Evolutionary conservation across 768 basidiomycete species (phyloP).

Genomic region (Macrolepiota dolichaula): DNA sequence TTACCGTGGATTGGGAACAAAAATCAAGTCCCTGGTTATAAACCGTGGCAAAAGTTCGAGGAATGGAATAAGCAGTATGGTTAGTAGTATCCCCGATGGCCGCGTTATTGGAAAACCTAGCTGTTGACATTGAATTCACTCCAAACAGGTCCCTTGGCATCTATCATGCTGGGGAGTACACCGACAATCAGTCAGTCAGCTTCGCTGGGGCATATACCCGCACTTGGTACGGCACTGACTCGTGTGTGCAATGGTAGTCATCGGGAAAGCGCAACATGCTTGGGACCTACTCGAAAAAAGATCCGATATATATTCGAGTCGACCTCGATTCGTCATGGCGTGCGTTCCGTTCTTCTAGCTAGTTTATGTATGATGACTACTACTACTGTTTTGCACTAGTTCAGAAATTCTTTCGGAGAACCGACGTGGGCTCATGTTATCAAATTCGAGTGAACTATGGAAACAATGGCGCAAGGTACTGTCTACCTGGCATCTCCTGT

Average conservation of each 20-base stretch:
- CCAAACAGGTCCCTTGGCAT: constrained; percentile 34
- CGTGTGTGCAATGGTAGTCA: constrained; percentile 12
- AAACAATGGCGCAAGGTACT: constrained; percentile 44
- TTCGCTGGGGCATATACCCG: no score
- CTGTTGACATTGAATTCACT: neutral
- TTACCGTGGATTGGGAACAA: constrained; percentile 43
- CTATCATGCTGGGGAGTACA: constrained; percentile 38
- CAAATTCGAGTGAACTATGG: constrained; percentile 39
- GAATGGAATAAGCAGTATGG: constrained; percentile 46
- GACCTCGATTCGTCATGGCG: constrained; percentile 28
- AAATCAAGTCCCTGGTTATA: constrained; percentile 38
- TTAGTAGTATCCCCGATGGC: constrained; percentile 14
- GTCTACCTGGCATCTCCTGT: neutral
- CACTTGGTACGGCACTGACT: neutral
- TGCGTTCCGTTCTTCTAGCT: constrained; percentile 7
- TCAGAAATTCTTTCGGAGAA: constrained; percentile 43
- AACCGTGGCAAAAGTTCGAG: constrained; percentile 47
- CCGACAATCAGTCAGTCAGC: constrained; percentile 34
- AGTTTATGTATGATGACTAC: no score
- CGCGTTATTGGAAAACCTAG: neutral
- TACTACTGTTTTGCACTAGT: constrained; percentile 23
- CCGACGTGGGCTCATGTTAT: constrained; percentile 42
- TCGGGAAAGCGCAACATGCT: constrained; percentile 26
- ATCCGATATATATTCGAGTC: constrained; percentile 29
- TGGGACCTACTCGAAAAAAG: constrained; percentile 29